Base-by-base conservation (phyloP, 2,329 filamentous ascomycete species). In the Ophiostoma tasmaniense region DNA sequence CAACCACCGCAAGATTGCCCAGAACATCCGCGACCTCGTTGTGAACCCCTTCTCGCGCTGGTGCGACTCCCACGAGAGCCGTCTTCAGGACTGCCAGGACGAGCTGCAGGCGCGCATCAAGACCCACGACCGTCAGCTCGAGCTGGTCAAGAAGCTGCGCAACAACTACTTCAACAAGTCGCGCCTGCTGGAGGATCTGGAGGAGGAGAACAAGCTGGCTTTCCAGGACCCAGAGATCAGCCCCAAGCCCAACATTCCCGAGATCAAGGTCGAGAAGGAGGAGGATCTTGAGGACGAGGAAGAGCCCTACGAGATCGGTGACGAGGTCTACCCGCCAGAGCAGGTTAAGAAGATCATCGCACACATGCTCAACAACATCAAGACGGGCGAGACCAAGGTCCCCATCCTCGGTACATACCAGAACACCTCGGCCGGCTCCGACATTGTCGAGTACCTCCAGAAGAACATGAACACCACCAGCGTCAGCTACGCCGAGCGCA, bases 111-210 rank as follows among this genome's bases (percentile, higher is more conserved):
- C 84, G 65, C 90, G 92, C 70, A 93, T 98, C 80, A 97, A 97
- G 82, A 86, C 91, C 71, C 93, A 98, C 78, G 92, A 97, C 77
- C 91, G 91, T 73, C 96, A 99, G 79, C 90, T 90, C 70, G 95
- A 99, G 72, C 79, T 86, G 25, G 92, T 97, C 71, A 92, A 93
- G 84, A 98, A 98, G 81, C 86, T 97, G 74, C 89, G 95, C 73
- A 97, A 91, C 79, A 91, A 92, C 74, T 99, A 99, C 80, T 98
- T 98, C 85, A 99, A 98, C 83, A 99, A 98, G 81, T 99, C 95
- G 78, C 90, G 96, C 66, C 83, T 97, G 71, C 90, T 98, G 7
- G 96, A 99, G 78, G 95, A 99, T 77, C 81, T 98, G 71, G 95
- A 99, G 78, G 95, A 99, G 80, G 96, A 99, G 82, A 97, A 97